These are phyloP conservation scores for Nicotiana undulata DNA, from an alignment of 257 asterid genomes.

Conservation along the genomic window DNA sequence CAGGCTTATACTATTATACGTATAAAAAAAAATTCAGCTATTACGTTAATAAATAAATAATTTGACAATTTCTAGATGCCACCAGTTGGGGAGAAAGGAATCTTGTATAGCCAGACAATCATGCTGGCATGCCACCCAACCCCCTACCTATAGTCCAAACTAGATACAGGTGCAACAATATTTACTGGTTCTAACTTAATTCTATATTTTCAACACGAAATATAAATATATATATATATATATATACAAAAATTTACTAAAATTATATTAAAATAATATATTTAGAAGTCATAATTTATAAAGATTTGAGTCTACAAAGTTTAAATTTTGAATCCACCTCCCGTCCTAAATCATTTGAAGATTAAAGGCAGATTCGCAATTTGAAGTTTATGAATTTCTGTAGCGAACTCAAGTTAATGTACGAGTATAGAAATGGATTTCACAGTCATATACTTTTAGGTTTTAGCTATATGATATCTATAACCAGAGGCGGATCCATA, in stretches of 20 bases:
- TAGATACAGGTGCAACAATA: neutral
- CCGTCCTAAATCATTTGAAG: no score
- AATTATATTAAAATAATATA: no score
- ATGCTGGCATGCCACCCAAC: conserved; percentile 34
- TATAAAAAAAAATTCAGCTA: neutral
- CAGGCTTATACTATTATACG: neutral
- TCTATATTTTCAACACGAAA: neutral
- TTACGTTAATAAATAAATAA: conserved; percentile 11
- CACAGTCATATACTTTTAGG: no score
- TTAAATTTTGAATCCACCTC: neutral
- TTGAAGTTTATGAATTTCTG: no score
- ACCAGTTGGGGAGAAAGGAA: conserved; percentile 25
- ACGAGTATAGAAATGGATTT: no score
- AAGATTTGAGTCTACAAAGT: accelerated
- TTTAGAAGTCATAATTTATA: no score
- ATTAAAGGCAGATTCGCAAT: no score
- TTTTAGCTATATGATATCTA: no score
- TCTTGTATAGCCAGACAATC: conserved; percentile 23
- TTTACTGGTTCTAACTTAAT: neutral
- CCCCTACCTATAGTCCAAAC: neutral
- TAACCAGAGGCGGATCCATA: no score
- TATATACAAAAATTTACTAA: no score
- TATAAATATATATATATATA: no score
- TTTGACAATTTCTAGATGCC: conserved; percentile 14
- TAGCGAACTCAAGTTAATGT: no score